Base-by-base conservation (phyloP, 2,329 filamentous ascomycete species). In the Colletotrichum theobromicola region DNA sequence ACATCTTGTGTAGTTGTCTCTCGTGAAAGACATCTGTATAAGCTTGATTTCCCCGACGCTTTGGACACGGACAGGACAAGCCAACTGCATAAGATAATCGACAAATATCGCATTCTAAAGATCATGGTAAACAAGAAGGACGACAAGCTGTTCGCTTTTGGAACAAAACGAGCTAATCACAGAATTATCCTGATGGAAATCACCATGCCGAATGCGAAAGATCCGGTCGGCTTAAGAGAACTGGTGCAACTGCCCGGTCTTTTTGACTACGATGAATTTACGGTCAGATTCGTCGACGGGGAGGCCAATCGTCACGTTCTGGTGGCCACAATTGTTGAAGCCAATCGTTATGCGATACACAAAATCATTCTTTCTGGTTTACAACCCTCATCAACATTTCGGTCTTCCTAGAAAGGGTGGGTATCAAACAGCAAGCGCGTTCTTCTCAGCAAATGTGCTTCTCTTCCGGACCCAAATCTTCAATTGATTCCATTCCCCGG, bases 71-170 rank as follows among this genome's bases (percentile, higher is more conserved):
- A 28, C 53, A 57, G 13, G 13, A 12, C 21, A 57, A 57, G 3
- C 4, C 21, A 57, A 10, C 16, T 76, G 24, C 75, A 79, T 65
- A 68, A 42, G n/a, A 75, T 79, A 10, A 78, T 82, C 53, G 72
- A 76, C 4, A 77, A 78, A 24, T 81, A 80, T 55, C 77, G 80
- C n/a, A 73, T 82, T n/a, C 74, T 80, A 2, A 78, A 78, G 46
- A 62, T 82, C 21, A 77, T 81, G 58, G 77, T 79, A 24, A 76
- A 73, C 28, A 61, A 72, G 26, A 35, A 74, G 7, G 77, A 78
- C 37, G 71, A 74, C 50, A 78, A 73, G 42, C 70, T 82, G 2
- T 79, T 78, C 26, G 80, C 79, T 10, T 61, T 82, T 3, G 81
- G 79, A 6, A 78, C 75, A 2, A 62, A 66, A 1, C n/a, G 75